These are phyloP conservation scores for Sparassis latifolia DNA, from an alignment of 1,284 basidiomycete species.

Conservation along the genomic window DNA sequence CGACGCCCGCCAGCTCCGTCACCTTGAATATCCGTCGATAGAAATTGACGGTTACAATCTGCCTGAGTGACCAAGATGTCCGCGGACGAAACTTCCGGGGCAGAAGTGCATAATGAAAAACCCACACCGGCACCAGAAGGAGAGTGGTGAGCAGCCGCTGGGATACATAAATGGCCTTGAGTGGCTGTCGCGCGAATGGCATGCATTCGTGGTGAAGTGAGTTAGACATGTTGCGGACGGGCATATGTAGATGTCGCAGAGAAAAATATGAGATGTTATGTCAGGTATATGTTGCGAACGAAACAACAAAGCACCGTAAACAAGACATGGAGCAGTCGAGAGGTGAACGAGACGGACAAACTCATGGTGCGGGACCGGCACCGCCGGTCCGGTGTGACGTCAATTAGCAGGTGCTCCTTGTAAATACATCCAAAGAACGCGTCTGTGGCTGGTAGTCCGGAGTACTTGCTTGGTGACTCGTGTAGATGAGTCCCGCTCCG, in stretches of 20 bases:
- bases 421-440: too few relatives aligned
- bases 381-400: too few relatives aligned
- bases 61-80: constrained; percentile 39
- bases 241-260: background rate
- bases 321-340: too few relatives aligned
- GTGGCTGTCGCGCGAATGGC: constrained; percentile 39
- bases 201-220: constrained; percentile 16
- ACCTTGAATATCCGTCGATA: constrained; percentile 44
- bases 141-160: constrained; percentile 41
- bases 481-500: too few relatives aligned
- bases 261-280: background rate
- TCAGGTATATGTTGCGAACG: background rate
- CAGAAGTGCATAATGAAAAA: constrained; percentile 32
- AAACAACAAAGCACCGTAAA: too few relatives aligned
- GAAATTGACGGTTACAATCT: constrained; percentile 44
- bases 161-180: constrained; percentile 40
- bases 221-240: background rate
- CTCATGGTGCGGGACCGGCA: too few relatives aligned
- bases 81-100: constrained; percentile 39
- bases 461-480: too few relatives aligned
- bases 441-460: too few relatives aligned
- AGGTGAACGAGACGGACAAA: too few relatives aligned
- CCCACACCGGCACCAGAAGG: constrained; percentile 38
- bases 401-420: too few relatives aligned
- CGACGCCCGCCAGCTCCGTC: constrained; percentile 47